phyloP scores from a whole-genome alignment of 208 protist species.

The Porcisia deanei region DNA sequence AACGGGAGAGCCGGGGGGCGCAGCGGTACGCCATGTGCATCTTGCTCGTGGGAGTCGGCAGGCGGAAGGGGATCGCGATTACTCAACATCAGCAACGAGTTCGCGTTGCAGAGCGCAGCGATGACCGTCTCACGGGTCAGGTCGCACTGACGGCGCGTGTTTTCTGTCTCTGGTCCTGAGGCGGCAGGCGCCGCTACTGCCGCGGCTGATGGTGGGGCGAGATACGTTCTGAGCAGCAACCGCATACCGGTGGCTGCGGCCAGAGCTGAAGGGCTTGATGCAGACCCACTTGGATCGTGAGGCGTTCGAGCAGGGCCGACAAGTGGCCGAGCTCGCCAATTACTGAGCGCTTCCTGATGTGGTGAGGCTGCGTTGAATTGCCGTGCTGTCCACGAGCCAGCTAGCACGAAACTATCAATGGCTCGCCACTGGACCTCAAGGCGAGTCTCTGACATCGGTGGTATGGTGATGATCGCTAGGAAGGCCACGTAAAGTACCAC shows the following conservation, averaged over 20 bases:
- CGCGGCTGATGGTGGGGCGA: neutral
- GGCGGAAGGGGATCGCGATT: neutral
- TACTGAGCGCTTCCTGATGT: neutral
- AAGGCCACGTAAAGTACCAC: slow-evolving; percentile 24
- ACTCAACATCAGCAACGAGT: neutral
- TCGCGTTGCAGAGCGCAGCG: neutral
- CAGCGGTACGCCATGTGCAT: neutral
- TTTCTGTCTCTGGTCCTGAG: neutral
- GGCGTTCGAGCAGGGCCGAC: neutral
- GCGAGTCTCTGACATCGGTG: neutral
- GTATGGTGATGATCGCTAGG: slow-evolving; percentile 7
- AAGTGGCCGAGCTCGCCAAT: neutral
- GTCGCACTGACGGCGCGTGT: neutral
- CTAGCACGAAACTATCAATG: slow-evolving; percentile 11
- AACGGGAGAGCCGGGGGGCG: neutral
- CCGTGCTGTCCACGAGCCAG: neutral
- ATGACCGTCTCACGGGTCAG: neutral
- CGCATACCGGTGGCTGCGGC: slow-evolving; percentile 6
- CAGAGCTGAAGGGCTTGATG: neutral
- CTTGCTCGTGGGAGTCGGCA: neutral
- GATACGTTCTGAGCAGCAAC: slow-evolving; percentile 6
- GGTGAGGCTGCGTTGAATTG: neutral
- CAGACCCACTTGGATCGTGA: neutral
- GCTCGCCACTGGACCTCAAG: neutral
- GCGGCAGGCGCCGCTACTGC: neutral